Percentiles rank a stretch among this genome's conserved stretches.
Conservation (phyloP, 129 eudicot species). For the Saposhnikovia divaricata region DNA sequence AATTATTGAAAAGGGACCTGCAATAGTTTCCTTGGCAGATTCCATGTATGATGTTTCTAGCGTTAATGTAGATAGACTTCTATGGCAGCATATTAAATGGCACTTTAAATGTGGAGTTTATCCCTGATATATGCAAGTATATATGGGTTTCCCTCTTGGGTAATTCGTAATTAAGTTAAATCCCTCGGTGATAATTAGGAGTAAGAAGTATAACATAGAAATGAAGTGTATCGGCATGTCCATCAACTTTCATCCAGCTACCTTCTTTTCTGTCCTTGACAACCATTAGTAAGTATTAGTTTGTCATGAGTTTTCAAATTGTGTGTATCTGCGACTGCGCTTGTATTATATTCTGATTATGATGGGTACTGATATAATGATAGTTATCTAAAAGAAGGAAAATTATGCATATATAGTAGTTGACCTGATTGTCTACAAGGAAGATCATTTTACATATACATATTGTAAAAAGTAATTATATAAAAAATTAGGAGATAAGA, state of each 20-base stretch:
- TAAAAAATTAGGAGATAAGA: no score
- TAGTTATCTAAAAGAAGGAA: no score
- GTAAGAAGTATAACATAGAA: slow-evolving; percentile 56
- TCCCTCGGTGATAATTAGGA: slow-evolving; percentile 78
- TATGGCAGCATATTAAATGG: slow-evolving; percentile 11
- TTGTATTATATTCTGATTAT: not conserved
- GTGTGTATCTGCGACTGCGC: not conserved
- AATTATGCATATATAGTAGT: no score
- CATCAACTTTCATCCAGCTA: not conserved
- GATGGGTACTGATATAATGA: no score
- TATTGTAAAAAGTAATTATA: no score
- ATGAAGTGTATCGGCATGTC: slow-evolving; percentile 23
- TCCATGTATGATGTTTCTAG: slow-evolving; percentile 88
- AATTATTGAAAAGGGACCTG: no score
- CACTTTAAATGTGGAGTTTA: slow-evolving; percentile 68
- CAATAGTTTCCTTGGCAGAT: slow-evolving; percentile 91
- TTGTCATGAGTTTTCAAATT: not conserved
- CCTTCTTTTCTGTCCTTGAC: not conserved
- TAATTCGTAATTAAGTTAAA: slow-evolving; percentile 62
- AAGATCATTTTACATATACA: no score
- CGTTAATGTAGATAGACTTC: slow-evolving; percentile 74
- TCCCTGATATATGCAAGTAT: slow-evolving; percentile 71
- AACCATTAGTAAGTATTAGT: not conserved
- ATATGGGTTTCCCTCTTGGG: no score
- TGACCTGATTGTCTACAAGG: no score